Conservation (phyloP, 2,329 filamentous ascomycete species). For the Taxawa tesnikishii region DNA sequence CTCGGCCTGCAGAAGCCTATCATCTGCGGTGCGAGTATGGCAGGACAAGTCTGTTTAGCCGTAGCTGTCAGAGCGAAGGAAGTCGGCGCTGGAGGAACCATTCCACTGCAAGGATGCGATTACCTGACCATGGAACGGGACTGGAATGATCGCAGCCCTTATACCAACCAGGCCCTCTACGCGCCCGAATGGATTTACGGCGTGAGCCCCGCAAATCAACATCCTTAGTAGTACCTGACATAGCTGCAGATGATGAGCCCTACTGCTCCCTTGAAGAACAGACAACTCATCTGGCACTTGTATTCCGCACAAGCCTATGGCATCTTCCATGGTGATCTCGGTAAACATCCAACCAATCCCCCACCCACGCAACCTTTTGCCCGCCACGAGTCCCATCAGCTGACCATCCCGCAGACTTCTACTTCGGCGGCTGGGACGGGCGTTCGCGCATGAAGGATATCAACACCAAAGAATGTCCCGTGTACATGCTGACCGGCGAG, state of each 20-base stretch:
- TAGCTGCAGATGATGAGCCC: conserved; percentile 39
- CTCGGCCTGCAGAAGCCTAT: conserved; percentile 33
- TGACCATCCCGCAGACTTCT: no score
- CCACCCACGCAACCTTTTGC: no score
- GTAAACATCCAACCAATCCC: no score
- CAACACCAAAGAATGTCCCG: conserved; percentile 35
- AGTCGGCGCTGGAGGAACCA: conserved; percentile 33
- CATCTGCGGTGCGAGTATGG: conserved; percentile 39
- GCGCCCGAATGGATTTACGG: conserved; percentile 38
- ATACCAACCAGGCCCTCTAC: conserved; percentile 35
- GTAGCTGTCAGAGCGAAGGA: conserved; percentile 35
- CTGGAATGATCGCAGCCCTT: conserved; percentile 33
- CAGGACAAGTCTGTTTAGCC: conserved; percentile 35
- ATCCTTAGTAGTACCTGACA: neutral
- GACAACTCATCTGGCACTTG: conserved; percentile 37
- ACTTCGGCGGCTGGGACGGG: conserved; percentile 39
- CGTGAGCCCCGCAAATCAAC: conserved; percentile 13
- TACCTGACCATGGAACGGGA: conserved; percentile 30
- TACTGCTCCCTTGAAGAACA: conserved; percentile 30
- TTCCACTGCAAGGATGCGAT: conserved; percentile 33
- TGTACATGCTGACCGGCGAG: conserved; percentile 40
- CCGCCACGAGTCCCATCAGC: no score
- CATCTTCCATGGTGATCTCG: conserved; percentile 29
- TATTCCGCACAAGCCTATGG: conserved; percentile 39
- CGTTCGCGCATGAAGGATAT: conserved; percentile 31